Base-by-base conservation (phyloP, 1,284 basidiomycete genomes). In the Entoloma clypeatum region DNA sequence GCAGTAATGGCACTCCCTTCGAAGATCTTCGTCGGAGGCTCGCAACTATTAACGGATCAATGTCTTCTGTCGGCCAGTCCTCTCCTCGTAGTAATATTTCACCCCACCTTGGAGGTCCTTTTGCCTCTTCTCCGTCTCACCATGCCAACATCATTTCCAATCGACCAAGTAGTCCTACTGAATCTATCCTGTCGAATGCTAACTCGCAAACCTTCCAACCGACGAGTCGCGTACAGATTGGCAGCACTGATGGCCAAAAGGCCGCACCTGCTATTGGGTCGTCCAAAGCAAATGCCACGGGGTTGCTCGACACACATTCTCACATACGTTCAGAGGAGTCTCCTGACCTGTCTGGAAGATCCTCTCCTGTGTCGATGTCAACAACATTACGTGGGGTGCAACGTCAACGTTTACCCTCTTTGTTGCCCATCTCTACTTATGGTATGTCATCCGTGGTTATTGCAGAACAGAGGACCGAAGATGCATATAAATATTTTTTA, bases 231-330 rank as follows among this genome's bases (percentile, higher is more conserved):
- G 59, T 86, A 38, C 82, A 83, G 18, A 66, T 85, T 13, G 84
- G 82, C 4, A 75, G 74, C 32, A 69, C 65, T 3, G 87, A 91
- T 49, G 74, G 77, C 1, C 79, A 81, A 52, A 93, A 92, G 57
- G 88, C 88, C 4, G 85, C 87, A 0, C 87, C 92, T 27, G 86
- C 89, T 3, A 67, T 94, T 21, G 89, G 84, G 2, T 86, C 89
- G 1, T 86, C 85, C 0, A 81, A 77, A 52, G 74, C 79, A 2
- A 90, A 83, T 52, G 91, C 86, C 0, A 69, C 78, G 1, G 91
- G 91, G 0, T 57, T 87, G 22, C 62, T 92, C 35, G 88, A 91
- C 49, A 71, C 82, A 0, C 80, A 86, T 29, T 70, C 74, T 0
- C 76, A 77, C 51, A 62, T 85, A 21, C 69, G 74, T 22, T 64